These are phyloP conservation scores for Neotropicomus parvogracilis DNA, from an alignment of 1,284 basidiomycete species.

Conservation along the genomic window DNA sequence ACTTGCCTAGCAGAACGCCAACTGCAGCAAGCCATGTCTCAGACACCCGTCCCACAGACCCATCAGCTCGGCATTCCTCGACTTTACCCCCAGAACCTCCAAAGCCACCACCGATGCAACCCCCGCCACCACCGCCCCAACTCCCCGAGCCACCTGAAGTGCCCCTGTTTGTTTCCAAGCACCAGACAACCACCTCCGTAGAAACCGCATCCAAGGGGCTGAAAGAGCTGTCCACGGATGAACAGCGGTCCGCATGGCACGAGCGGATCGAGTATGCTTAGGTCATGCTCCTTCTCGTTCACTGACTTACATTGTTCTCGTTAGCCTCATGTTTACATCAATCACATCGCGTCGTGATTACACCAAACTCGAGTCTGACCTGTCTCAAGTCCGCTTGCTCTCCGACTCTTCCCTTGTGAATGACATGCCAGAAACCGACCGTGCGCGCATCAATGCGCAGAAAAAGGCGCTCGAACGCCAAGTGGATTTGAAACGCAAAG, in stretches of 20 bases:
- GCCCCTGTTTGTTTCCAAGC: conserved; percentile 21
- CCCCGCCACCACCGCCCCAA: conserved; percentile 14
- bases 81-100: conserved; percentile 19
- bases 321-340: conserved; percentile 33
- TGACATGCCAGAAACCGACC: conserved; percentile 16
- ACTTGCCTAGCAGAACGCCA: conserved; percentile 2
- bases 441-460: conserved; percentile 17
- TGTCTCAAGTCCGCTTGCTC: conserved; percentile 21
- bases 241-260: conserved; percentile 31
- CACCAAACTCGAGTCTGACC: conserved; percentile 29
- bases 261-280: conserved; percentile 32
- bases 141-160: conserved; percentile 17
- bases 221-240: conserved; percentile 28
- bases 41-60: neutral
- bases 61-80: neutral
- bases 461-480: conserved; percentile 23
- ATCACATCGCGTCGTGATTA: conserved; percentile 31
- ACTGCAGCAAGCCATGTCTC: conserved; percentile 4
- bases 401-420: conserved; percentile 19
- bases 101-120: conserved; percentile 18
- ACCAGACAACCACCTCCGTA: conserved; percentile 4
- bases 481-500: conserved; percentile 27
- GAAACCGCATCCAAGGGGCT: neutral
- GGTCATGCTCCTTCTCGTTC: neutral
- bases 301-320: conserved; percentile 1